phyloP scores from a whole-genome alignment of 768 basidiomycete genomes.

The Zangia roseola region DNA sequence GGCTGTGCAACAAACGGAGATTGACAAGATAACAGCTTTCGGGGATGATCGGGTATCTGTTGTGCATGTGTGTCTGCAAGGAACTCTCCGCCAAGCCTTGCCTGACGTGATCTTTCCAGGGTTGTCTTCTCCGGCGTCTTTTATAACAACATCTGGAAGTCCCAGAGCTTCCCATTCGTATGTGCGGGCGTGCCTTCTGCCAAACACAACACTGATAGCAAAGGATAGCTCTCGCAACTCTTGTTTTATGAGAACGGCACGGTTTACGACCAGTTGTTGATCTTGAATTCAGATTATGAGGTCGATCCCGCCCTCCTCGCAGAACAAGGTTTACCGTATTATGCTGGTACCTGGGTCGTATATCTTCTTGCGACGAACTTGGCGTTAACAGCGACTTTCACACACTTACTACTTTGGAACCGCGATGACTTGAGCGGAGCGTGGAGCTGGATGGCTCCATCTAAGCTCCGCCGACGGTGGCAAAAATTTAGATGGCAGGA shows the following conservation, averaged over 20 bases:
- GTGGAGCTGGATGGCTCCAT: slow-evolving; percentile 47
- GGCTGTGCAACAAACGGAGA: background rate
- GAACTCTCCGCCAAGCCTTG: too few relatives aligned
- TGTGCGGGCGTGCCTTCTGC: slow-evolving; percentile 25
- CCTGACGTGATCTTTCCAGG: slow-evolving; percentile 14
- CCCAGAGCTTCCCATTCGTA: slow-evolving; percentile 59
- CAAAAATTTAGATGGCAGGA: slow-evolving; percentile 20
- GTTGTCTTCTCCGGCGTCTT: slow-evolving; percentile 37
- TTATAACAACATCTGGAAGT: slow-evolving; percentile 54
- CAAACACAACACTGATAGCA: background rate
- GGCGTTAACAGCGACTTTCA: slow-evolving; percentile 45
- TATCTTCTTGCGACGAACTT: slow-evolving; percentile 17
- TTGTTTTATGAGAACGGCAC: slow-evolving; percentile 54
- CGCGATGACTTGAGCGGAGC: slow-evolving; percentile 45
- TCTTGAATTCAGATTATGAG: slow-evolving; percentile 51
- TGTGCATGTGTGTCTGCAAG: slow-evolving; percentile 50
- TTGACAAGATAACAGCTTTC: slow-evolving; percentile 34
- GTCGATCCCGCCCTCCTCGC: slow-evolving; percentile 50
- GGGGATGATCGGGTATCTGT: slow-evolving; percentile 44
- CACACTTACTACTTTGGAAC: slow-evolving; percentile 53
- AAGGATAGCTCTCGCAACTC: slow-evolving; percentile 41
- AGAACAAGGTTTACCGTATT: slow-evolving; percentile 37
- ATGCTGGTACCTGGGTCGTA: slow-evolving; percentile 26
- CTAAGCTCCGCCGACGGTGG: slow-evolving; percentile 26
- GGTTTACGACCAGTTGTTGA: slow-evolving; percentile 48